These are phyloP conservation scores for Linum usitatissimum DNA, from an alignment of 345 rosid genomes.

Conservation along the genomic window DNA sequence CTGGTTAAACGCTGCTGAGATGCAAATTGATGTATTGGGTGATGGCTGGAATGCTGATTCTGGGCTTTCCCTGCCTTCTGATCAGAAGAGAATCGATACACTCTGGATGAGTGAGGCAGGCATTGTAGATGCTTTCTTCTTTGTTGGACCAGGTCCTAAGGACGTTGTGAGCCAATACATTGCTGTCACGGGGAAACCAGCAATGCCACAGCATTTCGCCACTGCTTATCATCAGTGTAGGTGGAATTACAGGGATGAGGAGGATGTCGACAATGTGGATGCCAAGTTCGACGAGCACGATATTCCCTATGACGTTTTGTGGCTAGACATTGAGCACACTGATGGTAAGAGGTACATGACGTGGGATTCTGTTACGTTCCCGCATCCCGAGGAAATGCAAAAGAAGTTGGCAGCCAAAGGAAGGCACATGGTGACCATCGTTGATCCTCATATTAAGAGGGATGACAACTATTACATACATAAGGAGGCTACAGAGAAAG, in stretches of 20 bases:
- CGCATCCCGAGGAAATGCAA: constrained; percentile 91
- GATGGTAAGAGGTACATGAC: constrained; percentile 92
- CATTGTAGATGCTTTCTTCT: constrained; percentile 85
- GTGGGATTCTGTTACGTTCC: constrained; percentile 75
- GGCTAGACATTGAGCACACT: constrained; percentile 98
- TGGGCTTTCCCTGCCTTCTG: constrained; percentile 47
- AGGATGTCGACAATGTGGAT: constrained; percentile 94
- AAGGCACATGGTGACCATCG: constrained; percentile 92
- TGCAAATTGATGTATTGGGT: constrained; percentile 95
- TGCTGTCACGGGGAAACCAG: constrained; percentile 63
- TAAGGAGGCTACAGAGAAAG: constrained; percentile 71
- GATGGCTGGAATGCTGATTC: constrained; percentile 86
- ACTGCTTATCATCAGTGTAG: constrained; percentile 93
- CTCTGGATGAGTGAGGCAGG: constrained; percentile 99
- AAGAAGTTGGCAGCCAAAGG: constrained; percentile 80
- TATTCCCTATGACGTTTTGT: constrained; percentile 91
- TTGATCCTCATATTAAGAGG: constrained; percentile 96
- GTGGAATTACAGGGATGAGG: constrained; percentile 99
- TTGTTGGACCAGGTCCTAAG: constrained; percentile 79
- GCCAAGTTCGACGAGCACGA: constrained; percentile 89
- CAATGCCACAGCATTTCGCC: constrained; percentile 90
- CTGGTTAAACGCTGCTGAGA: constrained; percentile 97
- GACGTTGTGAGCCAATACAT: constrained; percentile 83
- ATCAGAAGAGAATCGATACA: constrained; percentile 59
- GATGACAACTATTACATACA: constrained; percentile 71